Evolutionary conservation across 1,284 basidiomycete species (phyloP).

Genomic region (Microbotryum intermedium): DNA sequence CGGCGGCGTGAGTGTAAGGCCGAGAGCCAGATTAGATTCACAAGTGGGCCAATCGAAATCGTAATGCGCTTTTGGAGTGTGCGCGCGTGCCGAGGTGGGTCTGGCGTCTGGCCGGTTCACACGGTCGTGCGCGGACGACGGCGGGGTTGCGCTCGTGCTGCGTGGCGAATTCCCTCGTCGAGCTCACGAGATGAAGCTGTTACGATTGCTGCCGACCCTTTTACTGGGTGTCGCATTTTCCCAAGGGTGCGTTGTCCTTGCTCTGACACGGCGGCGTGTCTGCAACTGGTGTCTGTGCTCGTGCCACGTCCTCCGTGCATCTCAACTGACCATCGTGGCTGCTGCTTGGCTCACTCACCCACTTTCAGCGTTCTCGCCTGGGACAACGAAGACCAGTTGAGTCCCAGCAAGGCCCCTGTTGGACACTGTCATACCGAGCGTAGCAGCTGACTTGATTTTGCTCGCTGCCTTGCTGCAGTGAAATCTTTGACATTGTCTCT

Average conservation of each 20-base stretch:
- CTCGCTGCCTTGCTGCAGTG: conserved; percentile 37
- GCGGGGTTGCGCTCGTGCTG: too few species aligned
- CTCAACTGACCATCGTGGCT: not conserved
- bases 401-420: not conserved
- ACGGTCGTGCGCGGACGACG: too few species aligned
- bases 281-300: too few species aligned
- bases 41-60: too few species aligned
- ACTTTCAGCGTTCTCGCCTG: conserved; percentile 27
- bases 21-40: too few species aligned
- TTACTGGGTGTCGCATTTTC: not conserved
- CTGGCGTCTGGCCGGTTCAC: too few species aligned
- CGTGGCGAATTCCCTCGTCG: too few species aligned
- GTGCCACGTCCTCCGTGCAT: not conserved
- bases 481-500: conserved; percentile 91
- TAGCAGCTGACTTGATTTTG: not conserved
- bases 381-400: conserved; percentile 34
- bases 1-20: too few species aligned
- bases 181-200: not conserved
- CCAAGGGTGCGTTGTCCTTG: not conserved
- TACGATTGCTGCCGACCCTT: not conserved
- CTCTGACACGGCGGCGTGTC: not conserved
- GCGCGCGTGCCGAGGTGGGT: too few species aligned
- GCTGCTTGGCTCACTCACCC: too few species aligned
- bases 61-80: too few species aligned
- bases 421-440: not conserved